Percentiles rank a stretch among this genome's conserved stretches.
These are phyloP conservation scores for Sclerotinia minor DNA, from an alignment of 2,329 filamentous ascomycete genomes.

Conservation along the genomic window DNA sequence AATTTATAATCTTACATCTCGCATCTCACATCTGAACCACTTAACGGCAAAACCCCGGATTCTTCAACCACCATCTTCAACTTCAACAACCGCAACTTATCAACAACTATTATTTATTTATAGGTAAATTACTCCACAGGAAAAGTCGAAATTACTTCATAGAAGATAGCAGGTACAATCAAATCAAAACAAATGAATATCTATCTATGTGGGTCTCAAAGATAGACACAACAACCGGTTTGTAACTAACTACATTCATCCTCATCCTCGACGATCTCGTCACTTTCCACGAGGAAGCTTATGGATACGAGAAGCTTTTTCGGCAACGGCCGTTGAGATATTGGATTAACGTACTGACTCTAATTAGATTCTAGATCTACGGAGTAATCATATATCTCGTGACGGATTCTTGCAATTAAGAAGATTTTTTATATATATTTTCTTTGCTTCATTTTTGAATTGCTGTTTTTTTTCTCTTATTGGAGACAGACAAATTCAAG, in stretches of 20 bases:
- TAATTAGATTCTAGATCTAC: too few species aligned
- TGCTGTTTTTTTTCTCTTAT: not conserved
- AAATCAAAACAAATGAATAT: not conserved
- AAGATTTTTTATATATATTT: not conserved
- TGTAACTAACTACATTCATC: not conserved
- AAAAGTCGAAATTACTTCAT: slow-evolving; percentile 3
- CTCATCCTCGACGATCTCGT: not conserved
- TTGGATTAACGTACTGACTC: not conserved
- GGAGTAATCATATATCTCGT: not conserved
- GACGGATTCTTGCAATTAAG: not conserved
- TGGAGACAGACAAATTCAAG: not conserved
- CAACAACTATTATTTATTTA: too few species aligned
- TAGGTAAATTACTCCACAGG: too few species aligned
- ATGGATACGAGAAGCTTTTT: not conserved
- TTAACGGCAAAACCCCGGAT: not conserved
- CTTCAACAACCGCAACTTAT: too few species aligned
- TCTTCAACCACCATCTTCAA: not conserved
- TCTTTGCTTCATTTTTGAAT: not conserved
- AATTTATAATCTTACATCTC: too few species aligned
- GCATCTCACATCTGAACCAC: not conserved
- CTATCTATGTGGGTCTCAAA: slow-evolving; percentile 4
- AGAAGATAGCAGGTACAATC: not conserved
- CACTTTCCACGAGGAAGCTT: not conserved
- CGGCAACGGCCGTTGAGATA: not conserved
- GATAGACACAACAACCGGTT: not conserved